A percentile compares a stretch with the other conserved stretches of the same genome.
These are phyloP conservation scores for Saturnispora saitoi DNA, from an alignment of 805 yeast species.

Conservation along the genomic window DNA sequence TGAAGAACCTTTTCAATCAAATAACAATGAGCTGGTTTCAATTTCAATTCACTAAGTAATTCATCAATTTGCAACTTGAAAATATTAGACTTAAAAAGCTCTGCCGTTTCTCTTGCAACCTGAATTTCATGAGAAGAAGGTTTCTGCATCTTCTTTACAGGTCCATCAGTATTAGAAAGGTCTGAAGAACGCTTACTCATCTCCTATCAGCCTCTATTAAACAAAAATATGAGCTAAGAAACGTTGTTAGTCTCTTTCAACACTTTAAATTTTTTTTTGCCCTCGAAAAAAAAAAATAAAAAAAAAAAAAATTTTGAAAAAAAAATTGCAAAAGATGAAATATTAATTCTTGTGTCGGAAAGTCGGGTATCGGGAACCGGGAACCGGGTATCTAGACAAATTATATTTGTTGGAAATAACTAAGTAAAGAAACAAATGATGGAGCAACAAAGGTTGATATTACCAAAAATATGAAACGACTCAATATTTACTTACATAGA, in stretches of 20 bases:
- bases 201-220: neutral
- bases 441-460: no score
- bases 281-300: no score
- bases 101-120: constrained; percentile 88
- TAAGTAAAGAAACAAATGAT: neutral
- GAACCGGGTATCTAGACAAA: neutral
- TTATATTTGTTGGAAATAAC: neutral
- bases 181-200: constrained; percentile 8
- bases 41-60: constrained; percentile 65
- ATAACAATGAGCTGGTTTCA: constrained; percentile 60
- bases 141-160: constrained; percentile 20
- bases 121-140: constrained; percentile 77
- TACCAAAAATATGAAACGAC: no score
- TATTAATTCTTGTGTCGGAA: neutral
- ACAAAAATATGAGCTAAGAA: constrained; percentile 1
- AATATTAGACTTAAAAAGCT: constrained; percentile 86
- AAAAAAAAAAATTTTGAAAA: no score
- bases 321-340: no score
- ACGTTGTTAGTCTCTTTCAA: no score
- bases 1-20: constrained; percentile 70
- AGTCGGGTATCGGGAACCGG: neutral
- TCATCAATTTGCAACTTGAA: constrained; percentile 95
- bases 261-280: no score
- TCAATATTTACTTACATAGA: no score
- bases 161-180: neutral